Base-by-base conservation (phyloP, 441 rosid genomes). In the Adansonia gregorii region DNA sequence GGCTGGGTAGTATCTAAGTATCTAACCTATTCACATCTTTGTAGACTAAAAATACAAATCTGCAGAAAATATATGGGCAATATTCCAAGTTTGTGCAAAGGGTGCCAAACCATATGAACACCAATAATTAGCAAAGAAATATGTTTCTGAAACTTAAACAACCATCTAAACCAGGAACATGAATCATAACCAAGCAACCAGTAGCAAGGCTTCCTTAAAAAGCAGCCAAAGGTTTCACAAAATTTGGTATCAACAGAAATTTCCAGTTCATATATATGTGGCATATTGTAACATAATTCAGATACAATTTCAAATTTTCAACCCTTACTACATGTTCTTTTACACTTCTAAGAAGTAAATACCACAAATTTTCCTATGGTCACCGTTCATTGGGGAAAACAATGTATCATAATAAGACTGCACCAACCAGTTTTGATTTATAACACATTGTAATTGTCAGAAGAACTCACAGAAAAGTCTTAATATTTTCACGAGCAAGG, bases 291-390 rank as follows among this genome's bases (percentile, higher is more conserved):
- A 49, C 22, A 69, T 51, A 45, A 69, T 27, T 49, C 20, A 8
- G 22, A 70, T 15, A 20, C 43, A 70, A 49, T 51, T 51, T 51
- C 60, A 14, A 70, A 45, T 19, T 67, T 67, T 20, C 52, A 67
- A 14, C 22, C 56, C 70, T 8, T 41, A 41, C 51, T 17, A 67
- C 6, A 27, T 70, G 60, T 51, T 56, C 22, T 60, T 51, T 15
- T 27, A 24, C 73, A 14, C 14, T 48, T 49, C 8, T 24, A 48
- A 48, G 73, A 46, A 68, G 41, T 48, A 48, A 45, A 20, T 49
- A 22, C 11, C 19, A 2, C 11, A 24, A 49, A 3, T 15, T 69
- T 24, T 51, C 45, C 22, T 27, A 27, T 27, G 11, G 6, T 24
- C 27, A 51, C 5, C 58, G 6, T 24, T 22, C 60, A 6, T 15